These are phyloP conservation scores for Aureobasidium sp. DNA, from an alignment of 2,329 filamentous ascomycete genomes.

Conservation along the genomic window DNA sequence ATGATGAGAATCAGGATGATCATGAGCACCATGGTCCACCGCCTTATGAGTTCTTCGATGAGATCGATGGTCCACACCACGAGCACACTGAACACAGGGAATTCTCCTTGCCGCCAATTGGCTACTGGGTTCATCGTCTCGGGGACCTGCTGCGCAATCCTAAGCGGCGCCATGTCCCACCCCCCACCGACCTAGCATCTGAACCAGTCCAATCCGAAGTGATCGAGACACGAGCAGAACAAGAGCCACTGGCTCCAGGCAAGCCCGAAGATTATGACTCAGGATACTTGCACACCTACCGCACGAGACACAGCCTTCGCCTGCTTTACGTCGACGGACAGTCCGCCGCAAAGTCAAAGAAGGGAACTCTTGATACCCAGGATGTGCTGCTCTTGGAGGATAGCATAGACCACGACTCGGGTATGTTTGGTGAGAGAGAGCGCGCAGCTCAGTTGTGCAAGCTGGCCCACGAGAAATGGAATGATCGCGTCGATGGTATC, in stretches of 20 bases:
- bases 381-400: slow-evolving; percentile 46
- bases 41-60: neutral
- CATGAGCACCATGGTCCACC: neutral
- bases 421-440: slow-evolving; percentile 36
- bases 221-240: neutral
- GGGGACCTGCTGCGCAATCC: slow-evolving; percentile 1
- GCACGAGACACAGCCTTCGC: slow-evolving; percentile 46
- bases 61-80: neutral
- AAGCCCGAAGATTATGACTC: neutral
- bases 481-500: slow-evolving; percentile 49
- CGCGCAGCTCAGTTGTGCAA: slow-evolving; percentile 51
- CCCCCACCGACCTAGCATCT: neutral
- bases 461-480: slow-evolving; percentile 42
- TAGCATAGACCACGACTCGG: slow-evolving; percentile 12
- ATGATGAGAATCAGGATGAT: neutral
- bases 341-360: slow-evolving; percentile 54
- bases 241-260: neutral
- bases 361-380: slow-evolving; percentile 61
- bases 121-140: neutral
- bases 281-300: slow-evolving; percentile 61
- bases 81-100: neutral
- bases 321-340: slow-evolving; percentile 64
- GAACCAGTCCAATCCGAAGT: neutral
- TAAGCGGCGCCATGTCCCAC: neutral
- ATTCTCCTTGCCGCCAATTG: neutral